A percentile compares a stretch with the other conserved stretches of the same genome.
Conservation (phyloP, 2,329 filamentous ascomycete genomes). For the Cladosporium cucumerinum region DNA sequence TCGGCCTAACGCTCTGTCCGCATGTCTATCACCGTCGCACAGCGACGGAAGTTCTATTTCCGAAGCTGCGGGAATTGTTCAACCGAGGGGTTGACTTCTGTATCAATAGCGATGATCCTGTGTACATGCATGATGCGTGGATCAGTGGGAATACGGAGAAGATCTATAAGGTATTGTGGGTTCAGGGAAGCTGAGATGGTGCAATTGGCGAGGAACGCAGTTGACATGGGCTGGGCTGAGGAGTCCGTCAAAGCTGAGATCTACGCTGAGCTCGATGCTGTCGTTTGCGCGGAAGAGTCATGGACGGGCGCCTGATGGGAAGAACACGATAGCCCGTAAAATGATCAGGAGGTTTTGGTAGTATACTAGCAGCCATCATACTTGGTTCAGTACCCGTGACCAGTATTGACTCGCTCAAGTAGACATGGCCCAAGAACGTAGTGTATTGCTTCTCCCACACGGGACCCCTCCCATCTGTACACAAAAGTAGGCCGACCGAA, state of each 20-base stretch:
- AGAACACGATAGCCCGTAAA: too few relatives aligned
- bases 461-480: neutral
- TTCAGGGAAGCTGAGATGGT: neutral
- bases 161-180: neutral
- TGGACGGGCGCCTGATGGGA: neutral
- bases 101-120: conserved; percentile 3
- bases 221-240: neutral
- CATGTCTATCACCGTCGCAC: conserved; percentile 5
- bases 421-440: neutral
- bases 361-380: too few relatives aligned
- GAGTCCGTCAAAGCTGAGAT: neutral
- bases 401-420: too few relatives aligned
- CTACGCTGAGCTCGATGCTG: neutral
- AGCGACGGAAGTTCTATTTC: neutral
- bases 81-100: neutral
- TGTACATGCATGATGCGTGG: neutral
- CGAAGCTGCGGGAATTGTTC: neutral
- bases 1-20: neutral
- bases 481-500: neutral
- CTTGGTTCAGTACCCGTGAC: too few relatives aligned
- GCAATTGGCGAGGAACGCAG: neutral
- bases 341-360: too few relatives aligned
- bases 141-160: conserved; percentile 8
- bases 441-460: neutral
- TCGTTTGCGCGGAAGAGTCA: neutral